Base-by-base conservation (phyloP, 2,329 filamentous ascomycete genomes). In the Pseudogymnoascus sp. region DNA sequence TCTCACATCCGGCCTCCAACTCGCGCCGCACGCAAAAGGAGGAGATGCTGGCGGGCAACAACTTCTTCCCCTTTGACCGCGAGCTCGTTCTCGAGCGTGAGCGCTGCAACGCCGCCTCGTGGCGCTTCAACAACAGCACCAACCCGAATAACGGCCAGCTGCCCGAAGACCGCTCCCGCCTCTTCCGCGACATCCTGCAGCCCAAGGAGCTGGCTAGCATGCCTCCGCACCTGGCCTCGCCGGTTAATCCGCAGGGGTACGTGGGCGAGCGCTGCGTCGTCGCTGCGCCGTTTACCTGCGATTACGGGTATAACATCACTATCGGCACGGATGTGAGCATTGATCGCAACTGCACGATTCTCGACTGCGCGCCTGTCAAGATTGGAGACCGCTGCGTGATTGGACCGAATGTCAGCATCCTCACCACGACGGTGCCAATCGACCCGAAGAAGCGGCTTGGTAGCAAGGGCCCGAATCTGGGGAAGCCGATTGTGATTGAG, bases 271-370 rank as follows among this genome's bases (percentile, higher is more conserved):
- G 87, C 61, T 87, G 90, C 4, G 80, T 87, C 41, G 88, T 99
- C 26, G 91, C 96, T 69, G 85, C 89, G 2, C 93, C 93, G 0
- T 97, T 99, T 73, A 86, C 82, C 54, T 97, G 93, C 72, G 92
- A 97, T 70, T 97, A 97, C 70, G 94, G 94, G 0, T 97, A 96
- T 76, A 97, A 99, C 73, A 88, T 97, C 68, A 83, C 83, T 57
- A 89, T 99, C 66, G 92, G 90, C 10, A 87, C 92, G 67, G 87
- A 94, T 65, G 90, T 95, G 2, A 83, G 87, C 61, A 89, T 99
- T 66, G 90, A 88, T 15, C 83, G 89, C 61, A 89, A 90, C 69
- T 97, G 92, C 74, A 87, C 86, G 26, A 87, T 97, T 70, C 84
- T 92, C 61, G 94, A 99, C 72, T 87, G 92, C n/a, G 89, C 87